Evolutionary conservation across 2,329 filamentous ascomycete genomes (phyloP).

Genomic region (Curvularia verruculosa): DNA sequence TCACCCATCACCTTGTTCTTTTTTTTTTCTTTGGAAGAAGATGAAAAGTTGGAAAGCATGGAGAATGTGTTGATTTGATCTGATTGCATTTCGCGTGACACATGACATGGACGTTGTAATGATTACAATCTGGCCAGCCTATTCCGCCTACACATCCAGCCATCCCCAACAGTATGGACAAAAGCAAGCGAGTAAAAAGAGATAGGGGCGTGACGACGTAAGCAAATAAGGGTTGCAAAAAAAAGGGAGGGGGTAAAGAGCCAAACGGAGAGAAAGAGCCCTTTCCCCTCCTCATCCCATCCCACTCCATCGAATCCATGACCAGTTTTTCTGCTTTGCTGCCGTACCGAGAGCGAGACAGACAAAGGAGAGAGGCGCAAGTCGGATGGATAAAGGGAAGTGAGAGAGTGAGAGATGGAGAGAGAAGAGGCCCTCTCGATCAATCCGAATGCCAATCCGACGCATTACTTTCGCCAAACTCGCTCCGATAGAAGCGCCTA

Average conservation of each 20-base stretch:
- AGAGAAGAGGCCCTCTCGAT: neutral
- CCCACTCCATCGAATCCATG: neutral
- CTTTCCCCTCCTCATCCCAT: neutral
- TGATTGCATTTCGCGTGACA: neutral
- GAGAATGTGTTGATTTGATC: neutral
- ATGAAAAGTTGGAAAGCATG: neutral
- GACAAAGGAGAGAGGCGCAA: neutral
- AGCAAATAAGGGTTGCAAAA: neutral
- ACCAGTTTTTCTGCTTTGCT: neutral
- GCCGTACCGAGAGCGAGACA: neutral
- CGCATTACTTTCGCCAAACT: slow-evolving; percentile 31
- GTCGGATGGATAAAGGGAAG: neutral
- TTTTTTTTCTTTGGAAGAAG: neutral
- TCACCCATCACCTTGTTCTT: neutral
- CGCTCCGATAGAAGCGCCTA: slow-evolving; percentile 21
- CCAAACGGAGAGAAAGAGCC: neutral
- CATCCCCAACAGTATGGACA: neutral
- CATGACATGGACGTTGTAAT: neutral
- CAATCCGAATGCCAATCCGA: slow-evolving; percentile 32
- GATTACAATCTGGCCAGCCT: neutral
- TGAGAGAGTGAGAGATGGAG: neutral
- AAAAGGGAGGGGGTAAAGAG: neutral
- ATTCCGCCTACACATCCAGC: neutral
- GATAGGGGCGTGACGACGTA: neutral
- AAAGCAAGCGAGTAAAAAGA: neutral